Evolutionary conservation across 176 grass and related monocot species (phyloP).

Genomic region (Phragmites australis): DNA sequence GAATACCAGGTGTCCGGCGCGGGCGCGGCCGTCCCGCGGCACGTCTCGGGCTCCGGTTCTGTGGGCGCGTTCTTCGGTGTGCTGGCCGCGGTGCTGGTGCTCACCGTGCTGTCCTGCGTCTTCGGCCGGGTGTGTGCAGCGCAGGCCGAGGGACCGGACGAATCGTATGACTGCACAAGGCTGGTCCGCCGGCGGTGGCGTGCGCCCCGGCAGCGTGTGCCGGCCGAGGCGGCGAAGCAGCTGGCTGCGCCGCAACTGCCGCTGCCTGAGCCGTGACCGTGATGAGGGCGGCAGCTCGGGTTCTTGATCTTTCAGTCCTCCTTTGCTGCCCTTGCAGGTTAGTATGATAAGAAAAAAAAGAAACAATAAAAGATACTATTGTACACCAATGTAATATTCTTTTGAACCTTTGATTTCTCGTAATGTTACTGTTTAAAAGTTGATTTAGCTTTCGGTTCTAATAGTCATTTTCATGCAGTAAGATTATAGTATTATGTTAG

Average conservation of each 20-base stretch:
- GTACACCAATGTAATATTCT: background rate
- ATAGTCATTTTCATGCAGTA: background rate
- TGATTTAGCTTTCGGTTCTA: background rate
- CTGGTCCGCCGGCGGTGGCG: slow-evolving; percentile 35
- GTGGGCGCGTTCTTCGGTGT: slow-evolving; percentile 70
- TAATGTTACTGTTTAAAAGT: background rate
- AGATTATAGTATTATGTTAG: background rate
- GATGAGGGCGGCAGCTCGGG: background rate
- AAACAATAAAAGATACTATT: background rate
- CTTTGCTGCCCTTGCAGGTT: slow-evolving; percentile 33
- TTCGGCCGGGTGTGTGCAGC: slow-evolving; percentile 53
- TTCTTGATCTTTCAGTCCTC: slow-evolving; percentile 16
- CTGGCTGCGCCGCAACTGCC: slow-evolving; percentile 12
- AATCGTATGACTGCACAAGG: slow-evolving; percentile 62
- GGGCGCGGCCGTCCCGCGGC: background rate
- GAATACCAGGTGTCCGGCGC: slow-evolving; percentile 37
- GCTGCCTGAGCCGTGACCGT: slow-evolving; percentile 57
- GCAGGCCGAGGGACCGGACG: slow-evolving; percentile 54
- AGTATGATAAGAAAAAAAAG: slow-evolving; percentile 25
- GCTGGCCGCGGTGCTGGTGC: slow-evolving; percentile 56
- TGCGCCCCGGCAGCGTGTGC: slow-evolving; percentile 15
- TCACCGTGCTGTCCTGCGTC: slow-evolving; percentile 71
- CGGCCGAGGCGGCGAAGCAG: slow-evolving; percentile 21
- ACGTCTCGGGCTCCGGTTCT: slow-evolving; percentile 12
- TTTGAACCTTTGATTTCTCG: background rate